Percentiles rank a stretch among this genome's conserved stretches.
phyloP scores from a whole-genome alignment of 148 eudicot genomes.

The Chenopodium album region DNA sequence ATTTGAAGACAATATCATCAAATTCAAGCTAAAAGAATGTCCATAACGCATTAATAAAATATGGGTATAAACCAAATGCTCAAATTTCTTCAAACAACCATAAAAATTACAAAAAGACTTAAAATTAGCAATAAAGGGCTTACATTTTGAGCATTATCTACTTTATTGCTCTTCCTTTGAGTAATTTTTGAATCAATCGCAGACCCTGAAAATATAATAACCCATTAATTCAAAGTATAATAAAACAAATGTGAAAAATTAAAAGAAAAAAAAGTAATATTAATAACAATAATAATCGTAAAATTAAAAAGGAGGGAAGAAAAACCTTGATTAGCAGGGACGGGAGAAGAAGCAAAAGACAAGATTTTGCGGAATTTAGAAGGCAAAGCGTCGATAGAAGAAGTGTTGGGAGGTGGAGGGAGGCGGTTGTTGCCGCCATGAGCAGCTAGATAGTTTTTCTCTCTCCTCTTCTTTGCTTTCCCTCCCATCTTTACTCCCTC shows the following conservation, averaged over 20 bases:
- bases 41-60: not conserved
- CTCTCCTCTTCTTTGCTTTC: conserved; percentile 69
- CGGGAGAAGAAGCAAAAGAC: conserved; percentile 22
- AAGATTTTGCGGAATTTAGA: conserved; percentile 74
- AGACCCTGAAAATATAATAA: not conserved
- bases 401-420: conserved; percentile 70
- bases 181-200: not conserved
- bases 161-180: conserved; percentile 23
- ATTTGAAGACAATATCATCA: not conserved
- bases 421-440: conserved; percentile 65
- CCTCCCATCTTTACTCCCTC: conserved; percentile 55
- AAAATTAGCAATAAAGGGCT: conserved; percentile 1
- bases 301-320: not conserved
- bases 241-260: not conserved
- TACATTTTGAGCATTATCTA: conserved; percentile 15
- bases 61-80: not conserved
- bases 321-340: conserved; percentile 18
- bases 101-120: not conserved
- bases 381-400: conserved; percentile 67
- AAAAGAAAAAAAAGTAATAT: not conserved
- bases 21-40: not conserved
- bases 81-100: not conserved
- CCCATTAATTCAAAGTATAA: not conserved
- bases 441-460: conserved; percentile 79
- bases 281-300: not conserved